phyloP scores from a whole-genome alignment of 345 rosid genomes.

The Schrenkiella parvula region DNA sequence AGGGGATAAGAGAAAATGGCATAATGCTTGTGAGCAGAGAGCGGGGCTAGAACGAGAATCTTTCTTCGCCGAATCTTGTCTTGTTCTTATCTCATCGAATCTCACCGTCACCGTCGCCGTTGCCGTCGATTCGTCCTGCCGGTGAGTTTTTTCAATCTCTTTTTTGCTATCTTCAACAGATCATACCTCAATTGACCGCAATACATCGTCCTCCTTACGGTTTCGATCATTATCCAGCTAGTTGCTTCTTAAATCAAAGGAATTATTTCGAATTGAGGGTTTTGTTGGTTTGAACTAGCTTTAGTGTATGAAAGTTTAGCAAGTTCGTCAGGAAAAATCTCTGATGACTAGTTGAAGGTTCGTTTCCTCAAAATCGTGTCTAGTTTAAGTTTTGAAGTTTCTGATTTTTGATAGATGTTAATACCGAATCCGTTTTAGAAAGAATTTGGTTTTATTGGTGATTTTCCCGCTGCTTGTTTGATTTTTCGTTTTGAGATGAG shows the following conservation, averaged over 20 bases:
- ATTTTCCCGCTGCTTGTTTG: neutral
- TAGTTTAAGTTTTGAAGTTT: neutral
- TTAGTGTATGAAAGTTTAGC: neutral
- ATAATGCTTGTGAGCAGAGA: constrained; percentile 26
- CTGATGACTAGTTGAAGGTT: neutral
- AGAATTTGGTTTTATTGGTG: neutral
- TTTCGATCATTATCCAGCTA: constrained; percentile 19
- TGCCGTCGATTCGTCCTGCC: constrained; percentile 9
- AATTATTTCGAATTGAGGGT: neutral
- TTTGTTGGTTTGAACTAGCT: neutral
- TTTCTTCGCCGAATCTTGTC: constrained; percentile 7
- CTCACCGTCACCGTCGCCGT: constrained; percentile 11
- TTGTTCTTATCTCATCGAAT: constrained; percentile 2
- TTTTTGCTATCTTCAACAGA: neutral
- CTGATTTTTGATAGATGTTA: neutral
- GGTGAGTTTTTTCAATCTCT: constrained; percentile 9
- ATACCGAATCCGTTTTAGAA: neutral
- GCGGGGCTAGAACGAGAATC: constrained; percentile 14
- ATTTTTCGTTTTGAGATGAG: neutral
- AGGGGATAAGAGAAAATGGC: neutral
- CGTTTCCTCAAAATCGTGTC: neutral
- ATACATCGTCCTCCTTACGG: constrained; percentile 16
- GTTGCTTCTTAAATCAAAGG: neutral
- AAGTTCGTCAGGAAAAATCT: neutral
- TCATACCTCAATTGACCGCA: neutral